Evolutionary conservation across 805 yeast genomes (phyloP).

Genomic region (Candida sakaeoensis): DNA sequence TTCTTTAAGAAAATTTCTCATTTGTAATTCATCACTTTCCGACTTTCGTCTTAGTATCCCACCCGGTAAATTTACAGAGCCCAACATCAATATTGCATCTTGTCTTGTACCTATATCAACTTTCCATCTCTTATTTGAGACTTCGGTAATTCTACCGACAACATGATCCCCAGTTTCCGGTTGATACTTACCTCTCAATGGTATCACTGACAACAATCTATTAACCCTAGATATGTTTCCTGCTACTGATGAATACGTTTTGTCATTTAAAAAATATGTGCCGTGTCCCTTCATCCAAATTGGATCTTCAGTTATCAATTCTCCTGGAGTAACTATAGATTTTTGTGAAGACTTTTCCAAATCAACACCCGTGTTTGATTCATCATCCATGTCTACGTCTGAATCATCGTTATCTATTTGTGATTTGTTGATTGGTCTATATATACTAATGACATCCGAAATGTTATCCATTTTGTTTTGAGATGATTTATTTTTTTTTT

Average conservation of each 20-base stretch:
- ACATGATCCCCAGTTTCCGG: slow-evolving; percentile 98
- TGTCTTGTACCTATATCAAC: slow-evolving; percentile 95
- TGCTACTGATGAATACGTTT: slow-evolving; percentile 87
- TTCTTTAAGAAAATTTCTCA: slow-evolving; percentile 91
- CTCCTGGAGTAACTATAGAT: slow-evolving; percentile 87
- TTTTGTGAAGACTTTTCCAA: slow-evolving; percentile 7
- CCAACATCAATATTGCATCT: slow-evolving; percentile 87
- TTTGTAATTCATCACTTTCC: slow-evolving; percentile 92
- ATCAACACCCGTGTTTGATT: slow-evolving; percentile 20
- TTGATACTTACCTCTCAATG: slow-evolving; percentile 80
- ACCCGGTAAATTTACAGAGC: slow-evolving; percentile 95
- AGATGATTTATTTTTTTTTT: neutral
- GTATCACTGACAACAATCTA: slow-evolving; percentile 77
- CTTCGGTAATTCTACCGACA: slow-evolving; percentile 91
- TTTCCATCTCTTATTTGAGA: slow-evolving; percentile 91
- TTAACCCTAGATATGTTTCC: slow-evolving; percentile 87
- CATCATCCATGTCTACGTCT: slow-evolving; percentile 43
- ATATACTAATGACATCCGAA: slow-evolving; percentile 35
- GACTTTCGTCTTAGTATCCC: slow-evolving; percentile 92
- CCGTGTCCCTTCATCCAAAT: slow-evolving; percentile 99
- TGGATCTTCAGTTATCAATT: slow-evolving; percentile 91
- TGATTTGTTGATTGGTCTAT: slow-evolving; percentile 21
- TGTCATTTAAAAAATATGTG: slow-evolving; percentile 71
- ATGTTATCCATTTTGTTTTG: slow-evolving; percentile 15
- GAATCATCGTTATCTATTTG: slow-evolving; percentile 23